Percentiles rank a stretch among this genome's conserved stretches.
phyloP scores from a whole-genome alignment of 805 yeast genomes.

The Candida khao-thaluensis region DNA sequence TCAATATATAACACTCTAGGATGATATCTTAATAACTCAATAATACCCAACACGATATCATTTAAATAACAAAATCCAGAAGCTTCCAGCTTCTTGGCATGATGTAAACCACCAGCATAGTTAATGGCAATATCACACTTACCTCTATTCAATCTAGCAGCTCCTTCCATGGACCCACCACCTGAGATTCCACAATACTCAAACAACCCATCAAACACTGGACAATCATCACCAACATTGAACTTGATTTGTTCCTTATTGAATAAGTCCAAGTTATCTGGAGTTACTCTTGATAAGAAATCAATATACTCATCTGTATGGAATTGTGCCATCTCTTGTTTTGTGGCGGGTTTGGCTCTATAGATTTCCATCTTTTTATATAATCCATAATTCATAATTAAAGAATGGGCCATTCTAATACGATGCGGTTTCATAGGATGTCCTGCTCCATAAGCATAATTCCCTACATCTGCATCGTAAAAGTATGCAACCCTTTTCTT shows the following conservation, averaged over 20 bases:
- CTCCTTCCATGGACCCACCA: slow-evolving; percentile 95
- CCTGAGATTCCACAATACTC: slow-evolving; percentile 88
- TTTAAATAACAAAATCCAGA: slow-evolving; percentile 94
- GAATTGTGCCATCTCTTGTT: slow-evolving; percentile 97
- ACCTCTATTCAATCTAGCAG: slow-evolving; percentile 80
- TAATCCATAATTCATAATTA: slow-evolving; percentile 94
- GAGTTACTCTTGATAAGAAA: slow-evolving; percentile 84
- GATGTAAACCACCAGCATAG: slow-evolving; percentile 97
- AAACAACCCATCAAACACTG: slow-evolving; percentile 91
- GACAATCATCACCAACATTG: slow-evolving; percentile 96
- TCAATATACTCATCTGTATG: slow-evolving; percentile 98
- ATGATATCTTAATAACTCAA: slow-evolving; percentile 83
- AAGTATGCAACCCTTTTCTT: slow-evolving; percentile 46
- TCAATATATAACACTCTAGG: slow-evolving; percentile 92
- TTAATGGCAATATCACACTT: slow-evolving; percentile 93
- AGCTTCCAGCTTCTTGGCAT: slow-evolving; percentile 95
- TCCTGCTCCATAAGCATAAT: slow-evolving; percentile 97
- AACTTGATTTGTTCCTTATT: slow-evolving; percentile 86
- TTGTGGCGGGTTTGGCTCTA: slow-evolving; percentile 96
- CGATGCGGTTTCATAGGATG: slow-evolving; percentile 99
- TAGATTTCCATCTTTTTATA: slow-evolving; percentile 97
- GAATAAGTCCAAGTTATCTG: slow-evolving; percentile 85
- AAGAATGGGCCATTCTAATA: slow-evolving; percentile 96
- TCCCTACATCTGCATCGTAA: slow-evolving; percentile 82
- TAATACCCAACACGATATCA: slow-evolving; percentile 87